A percentile compares a stretch with the other conserved stretches of the same genome.
Evolutionary conservation across 805 yeast species (phyloP).

Genomic region (Danielia oregonensis): DNA sequence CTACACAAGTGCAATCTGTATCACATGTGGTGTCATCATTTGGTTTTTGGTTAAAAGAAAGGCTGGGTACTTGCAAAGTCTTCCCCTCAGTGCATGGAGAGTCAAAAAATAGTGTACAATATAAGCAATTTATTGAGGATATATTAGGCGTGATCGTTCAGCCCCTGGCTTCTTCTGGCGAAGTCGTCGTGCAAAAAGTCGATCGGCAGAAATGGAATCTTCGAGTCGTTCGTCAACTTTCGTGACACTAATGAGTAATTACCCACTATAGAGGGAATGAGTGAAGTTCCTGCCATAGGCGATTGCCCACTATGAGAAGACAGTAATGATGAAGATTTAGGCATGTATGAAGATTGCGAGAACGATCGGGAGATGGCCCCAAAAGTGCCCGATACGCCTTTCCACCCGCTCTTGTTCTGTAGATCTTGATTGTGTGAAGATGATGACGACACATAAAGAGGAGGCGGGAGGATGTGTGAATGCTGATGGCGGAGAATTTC

Average conservation of each 20-base stretch:
- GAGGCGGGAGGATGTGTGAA: constrained; percentile 13
- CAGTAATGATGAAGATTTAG: constrained; percentile 7
- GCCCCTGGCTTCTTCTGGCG: constrained; percentile 9
- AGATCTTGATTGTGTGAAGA: constrained; percentile 5
- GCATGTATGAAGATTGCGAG: constrained; percentile 8
- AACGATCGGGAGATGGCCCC: constrained; percentile 16
- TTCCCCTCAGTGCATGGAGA: constrained; percentile 80
- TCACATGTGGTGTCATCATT: constrained; percentile 58
- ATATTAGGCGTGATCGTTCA: constrained; percentile 4
- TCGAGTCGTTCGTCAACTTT: constrained; percentile 32
- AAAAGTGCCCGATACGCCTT: constrained; percentile 17
- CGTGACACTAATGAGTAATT: constrained; percentile 34
- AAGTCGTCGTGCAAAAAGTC: constrained; percentile 38
- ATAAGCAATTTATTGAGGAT: neutral
- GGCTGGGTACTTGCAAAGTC: constrained; percentile 59
- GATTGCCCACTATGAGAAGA: too few relatives aligned
- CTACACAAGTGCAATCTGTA: constrained; percentile 69
- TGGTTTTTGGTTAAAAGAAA: constrained; percentile 68
- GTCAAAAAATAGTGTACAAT: constrained; percentile 28
- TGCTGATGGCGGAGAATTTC: constrained; percentile 8
- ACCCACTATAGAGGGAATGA: constrained; percentile 39
- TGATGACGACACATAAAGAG: constrained; percentile 15
- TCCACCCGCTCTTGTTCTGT: constrained; percentile 1
- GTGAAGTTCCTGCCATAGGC: constrained; percentile 23
- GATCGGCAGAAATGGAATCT: constrained; percentile 39